Percentiles rank a stretch among this genome's conserved stretches.
Evolutionary conservation across 108 stramenopile species (phyloP).

Genomic region (Fragilaria radians): DNA sequence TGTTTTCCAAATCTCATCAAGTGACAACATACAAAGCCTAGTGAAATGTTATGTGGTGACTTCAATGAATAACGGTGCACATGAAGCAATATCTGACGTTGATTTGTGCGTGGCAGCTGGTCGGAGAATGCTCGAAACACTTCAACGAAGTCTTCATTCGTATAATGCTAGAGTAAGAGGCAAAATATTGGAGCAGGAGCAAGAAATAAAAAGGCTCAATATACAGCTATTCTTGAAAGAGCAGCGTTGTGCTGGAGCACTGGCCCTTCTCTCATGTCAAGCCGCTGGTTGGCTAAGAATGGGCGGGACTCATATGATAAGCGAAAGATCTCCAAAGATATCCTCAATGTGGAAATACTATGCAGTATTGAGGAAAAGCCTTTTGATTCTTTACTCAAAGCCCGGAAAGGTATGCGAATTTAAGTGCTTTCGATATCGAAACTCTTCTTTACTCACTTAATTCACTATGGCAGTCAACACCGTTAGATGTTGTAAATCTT

Average conservation of each 20-base stretch:
- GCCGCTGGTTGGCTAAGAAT: conserved; percentile 64
- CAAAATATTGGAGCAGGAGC: conserved; percentile 14
- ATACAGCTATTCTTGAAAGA: conserved; percentile 52
- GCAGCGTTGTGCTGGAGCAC: conserved; percentile 47
- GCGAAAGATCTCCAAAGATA: conserved; percentile 36
- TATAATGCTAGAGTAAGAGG: background rate
- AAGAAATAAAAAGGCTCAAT: conserved; percentile 27
- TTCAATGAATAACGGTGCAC: too few species aligned
- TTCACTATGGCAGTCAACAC: conserved; percentile 27
- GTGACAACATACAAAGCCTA: too few species aligned
- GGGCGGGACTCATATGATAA: conserved; percentile 36
- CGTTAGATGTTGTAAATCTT: conserved; percentile 36
- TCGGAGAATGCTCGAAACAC: too few species aligned
- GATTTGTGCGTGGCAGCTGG: too few species aligned
- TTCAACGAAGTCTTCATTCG: background rate
- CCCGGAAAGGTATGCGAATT: conserved; percentile 31
- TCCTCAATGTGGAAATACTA: conserved; percentile 58
- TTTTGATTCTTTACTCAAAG: conserved; percentile 35
- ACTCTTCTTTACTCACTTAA: conserved; percentile 9
- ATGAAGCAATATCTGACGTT: too few species aligned
- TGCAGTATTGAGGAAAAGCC: conserved; percentile 43
- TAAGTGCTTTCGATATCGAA: conserved; percentile 12
- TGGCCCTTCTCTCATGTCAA: conserved; percentile 42
- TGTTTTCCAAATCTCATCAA: too few species aligned
- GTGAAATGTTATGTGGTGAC: too few species aligned